Evolutionary conservation across 176 grass and related monocot species (phyloP).

Genomic region (bread wheat (Triticum aestivum)): IWGSC_CS_RefSeq_v2.1 NC_057801.1:366928920-366929419

Average conservation of each 20-base stretch:
- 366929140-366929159: constrained; percentile 69
- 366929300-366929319: no score
- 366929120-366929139: constrained; percentile 37
- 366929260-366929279: no score
- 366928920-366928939: constrained; percentile 3
- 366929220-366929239: constrained; percentile 9
- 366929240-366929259: not conserved
- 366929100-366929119: constrained; percentile 31
- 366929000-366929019: not conserved
- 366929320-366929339: no score
- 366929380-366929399: not conserved
- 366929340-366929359: no score
- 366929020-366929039: not conserved
- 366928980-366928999: constrained; percentile 21
- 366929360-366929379: not conserved
- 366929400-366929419: constrained; percentile 12
- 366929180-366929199: constrained; percentile 48
- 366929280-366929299: no score
- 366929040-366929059: constrained; percentile 12
- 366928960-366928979: not conserved
- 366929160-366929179: constrained; percentile 65
- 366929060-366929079: constrained; percentile 9
- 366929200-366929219: constrained; percentile 16
- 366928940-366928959: constrained; percentile 22
- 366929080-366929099: not conserved